These are phyloP conservation scores for Pisolithus marmoratus DNA, from an alignment of 768 basidiomycete species.

Conservation along the genomic window DNA sequence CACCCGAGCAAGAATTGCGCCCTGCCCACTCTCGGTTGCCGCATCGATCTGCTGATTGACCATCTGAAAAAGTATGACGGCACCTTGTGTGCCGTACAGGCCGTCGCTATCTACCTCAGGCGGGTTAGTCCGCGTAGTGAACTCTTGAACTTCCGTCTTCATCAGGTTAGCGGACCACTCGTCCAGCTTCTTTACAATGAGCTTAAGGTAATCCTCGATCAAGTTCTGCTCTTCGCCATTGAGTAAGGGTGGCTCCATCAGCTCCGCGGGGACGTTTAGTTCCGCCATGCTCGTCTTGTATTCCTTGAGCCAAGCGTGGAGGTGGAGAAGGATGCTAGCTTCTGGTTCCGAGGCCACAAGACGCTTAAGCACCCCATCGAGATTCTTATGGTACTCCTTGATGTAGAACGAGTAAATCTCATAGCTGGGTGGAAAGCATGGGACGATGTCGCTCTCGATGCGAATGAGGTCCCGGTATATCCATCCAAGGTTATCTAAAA, in stretches of 20 bases:
- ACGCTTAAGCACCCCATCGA: slow-evolving; percentile 67
- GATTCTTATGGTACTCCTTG: slow-evolving; percentile 83
- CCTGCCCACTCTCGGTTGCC: slow-evolving; percentile 93
- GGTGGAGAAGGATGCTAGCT: slow-evolving; percentile 77
- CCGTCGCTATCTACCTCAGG: slow-evolving; percentile 89
- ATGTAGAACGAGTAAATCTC: slow-evolving; percentile 81
- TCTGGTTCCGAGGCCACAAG: slow-evolving; percentile 74
- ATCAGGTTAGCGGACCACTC: slow-evolving; percentile 96
- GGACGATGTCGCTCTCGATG: slow-evolving; percentile 85
- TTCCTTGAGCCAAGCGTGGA: slow-evolving; percentile 94
- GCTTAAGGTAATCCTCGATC: slow-evolving; percentile 91
- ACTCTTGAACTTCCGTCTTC: slow-evolving; percentile 83
- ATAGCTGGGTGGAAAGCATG: slow-evolving; percentile 89
- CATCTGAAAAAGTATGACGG: slow-evolving; percentile 96
- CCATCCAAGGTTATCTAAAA: slow-evolving; percentile 80
- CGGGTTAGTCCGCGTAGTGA: slow-evolving; percentile 74
- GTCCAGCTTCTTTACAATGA: slow-evolving; percentile 92
- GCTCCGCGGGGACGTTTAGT: slow-evolving; percentile 73
- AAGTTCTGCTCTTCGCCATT: slow-evolving; percentile 91
- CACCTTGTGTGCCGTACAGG: slow-evolving; percentile 85
- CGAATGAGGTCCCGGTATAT: slow-evolving; percentile 92
- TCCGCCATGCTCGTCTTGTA: slow-evolving; percentile 96
- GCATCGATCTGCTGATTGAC: slow-evolving; percentile 95
- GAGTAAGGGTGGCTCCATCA: slow-evolving; percentile 84
- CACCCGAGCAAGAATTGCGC: slow-evolving; percentile 85